These are phyloP conservation scores for Naematelia encephala DNA, from an alignment of 768 basidiomycete genomes.

Conservation along the genomic window DNA sequence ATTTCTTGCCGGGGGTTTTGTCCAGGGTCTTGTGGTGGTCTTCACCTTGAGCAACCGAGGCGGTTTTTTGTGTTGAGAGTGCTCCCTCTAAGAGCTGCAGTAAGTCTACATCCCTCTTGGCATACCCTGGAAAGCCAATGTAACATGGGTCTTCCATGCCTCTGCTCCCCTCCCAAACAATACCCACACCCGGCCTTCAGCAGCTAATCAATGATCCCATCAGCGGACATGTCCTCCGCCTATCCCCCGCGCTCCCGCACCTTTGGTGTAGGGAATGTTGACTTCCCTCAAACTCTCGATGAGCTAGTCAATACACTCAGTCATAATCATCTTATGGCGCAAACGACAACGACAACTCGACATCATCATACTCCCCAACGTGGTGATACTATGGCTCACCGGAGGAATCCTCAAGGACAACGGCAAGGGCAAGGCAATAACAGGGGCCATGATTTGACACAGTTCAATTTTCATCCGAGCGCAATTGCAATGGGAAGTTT, in stretches of 20 bases:
- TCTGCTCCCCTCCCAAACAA: neutral
- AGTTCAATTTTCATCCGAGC: slow-evolving; percentile 32
- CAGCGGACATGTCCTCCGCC: neutral
- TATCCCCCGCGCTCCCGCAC: neutral
- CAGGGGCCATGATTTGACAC: slow-evolving; percentile 10
- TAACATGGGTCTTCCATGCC: too few species aligned
- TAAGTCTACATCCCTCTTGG: too few species aligned
- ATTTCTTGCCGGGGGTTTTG: too few species aligned
- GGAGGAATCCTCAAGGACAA: slow-evolving; percentile 4
- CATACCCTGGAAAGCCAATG: too few species aligned
- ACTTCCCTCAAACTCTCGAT: neutral
- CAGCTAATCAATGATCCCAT: neutral
- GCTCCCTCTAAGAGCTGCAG: too few species aligned
- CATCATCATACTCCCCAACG: too few species aligned
- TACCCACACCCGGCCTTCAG: neutral
- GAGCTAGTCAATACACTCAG: neutral
- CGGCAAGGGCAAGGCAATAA: neutral
- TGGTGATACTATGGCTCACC: too few species aligned
- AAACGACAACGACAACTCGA: too few species aligned
- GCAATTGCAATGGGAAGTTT: slow-evolving; percentile 39
- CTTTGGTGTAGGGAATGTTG: neutral
- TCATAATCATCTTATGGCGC: neutral
- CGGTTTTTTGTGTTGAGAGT: too few species aligned
- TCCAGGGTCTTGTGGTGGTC: too few species aligned
- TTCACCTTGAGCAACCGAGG: too few species aligned